Evolutionary conservation across 371 early-diverging fungal species (phyloP).

Genomic region (Quaeritorhiza haematococci): DNA sequence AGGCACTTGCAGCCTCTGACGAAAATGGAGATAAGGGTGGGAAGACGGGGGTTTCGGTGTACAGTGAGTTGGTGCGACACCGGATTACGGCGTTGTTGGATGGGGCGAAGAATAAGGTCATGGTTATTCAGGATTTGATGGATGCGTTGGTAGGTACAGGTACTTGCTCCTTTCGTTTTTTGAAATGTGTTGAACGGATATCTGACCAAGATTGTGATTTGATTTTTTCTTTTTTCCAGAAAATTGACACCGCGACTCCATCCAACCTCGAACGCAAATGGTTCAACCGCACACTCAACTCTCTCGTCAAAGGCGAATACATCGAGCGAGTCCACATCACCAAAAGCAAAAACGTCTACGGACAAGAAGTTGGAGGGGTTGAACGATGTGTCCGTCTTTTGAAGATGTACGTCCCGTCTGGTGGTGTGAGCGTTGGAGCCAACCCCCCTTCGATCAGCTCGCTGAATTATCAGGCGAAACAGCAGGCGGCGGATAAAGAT

Average conservation of each 20-base stretch:
- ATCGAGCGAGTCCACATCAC: slow-evolving; percentile 21
- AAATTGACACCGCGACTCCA: no score
- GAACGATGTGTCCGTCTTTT: slow-evolving; percentile 28
- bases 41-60: neutral
- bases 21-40: neutral
- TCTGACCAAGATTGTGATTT: slow-evolving; percentile 1
- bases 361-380: neutral
- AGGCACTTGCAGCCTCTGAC: neutral
- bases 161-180: no score
- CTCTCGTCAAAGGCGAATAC: slow-evolving; percentile 18
- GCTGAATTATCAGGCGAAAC: slow-evolving; percentile 5
- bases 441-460: neutral
- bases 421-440: neutral
- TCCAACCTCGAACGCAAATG: slow-evolving; percentile 19
- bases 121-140: slow-evolving; percentile 26
- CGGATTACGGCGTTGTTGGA: slow-evolving; percentile 18
- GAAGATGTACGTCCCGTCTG: slow-evolving; percentile 10
- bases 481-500: slow-evolving; percentile 4
- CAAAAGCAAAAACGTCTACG: neutral
- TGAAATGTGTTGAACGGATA: no score
- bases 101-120: slow-evolving; percentile 15
- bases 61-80: neutral
- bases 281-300: slow-evolving; percentile 23
- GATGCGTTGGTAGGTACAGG: slow-evolving; percentile 29
- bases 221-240: neutral